Conservation (phyloP, 331 rosid species). For the Erythrophleum ivorense region DNA sequence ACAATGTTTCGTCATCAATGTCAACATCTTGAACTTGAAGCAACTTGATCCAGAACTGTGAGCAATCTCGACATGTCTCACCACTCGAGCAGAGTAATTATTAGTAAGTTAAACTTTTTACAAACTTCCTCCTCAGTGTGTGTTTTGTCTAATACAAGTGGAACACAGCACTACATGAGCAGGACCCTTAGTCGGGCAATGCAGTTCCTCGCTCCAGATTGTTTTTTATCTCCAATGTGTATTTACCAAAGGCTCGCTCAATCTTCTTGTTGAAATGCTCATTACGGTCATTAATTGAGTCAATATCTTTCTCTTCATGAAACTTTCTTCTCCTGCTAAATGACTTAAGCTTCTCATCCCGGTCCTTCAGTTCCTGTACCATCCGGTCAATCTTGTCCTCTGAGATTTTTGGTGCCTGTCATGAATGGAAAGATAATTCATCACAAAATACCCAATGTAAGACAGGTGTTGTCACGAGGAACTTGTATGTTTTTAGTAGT, state of each 20-base stretch:
- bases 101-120: neutral
- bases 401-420: constrained; percentile 75
- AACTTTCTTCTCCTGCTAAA: constrained; percentile 91
- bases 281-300: constrained; percentile 95
- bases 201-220: constrained; percentile 99
- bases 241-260: constrained; percentile 96
- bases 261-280: constrained; percentile 99
- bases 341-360: constrained; percentile 75
- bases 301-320: constrained; percentile 96
- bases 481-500: constrained; percentile 6
- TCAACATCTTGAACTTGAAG: neutral
- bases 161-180: constrained; percentile 8
- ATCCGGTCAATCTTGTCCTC: constrained; percentile 89
- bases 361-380: constrained; percentile 92
- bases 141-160: neutral
- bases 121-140: neutral
- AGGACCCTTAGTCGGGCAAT: constrained; percentile 72
- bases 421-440: constrained; percentile 33
- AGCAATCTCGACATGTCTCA: neutral
- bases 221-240: constrained; percentile 97
- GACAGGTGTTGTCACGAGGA: constrained; percentile 22
- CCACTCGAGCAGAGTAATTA: neutral
- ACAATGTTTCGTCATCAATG: neutral
- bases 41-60: neutral
- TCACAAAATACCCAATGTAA: constrained; percentile 13